Evolutionary conservation across 2,329 filamentous ascomycete species (phyloP).

Genomic region (Colletotrichum caudatum): DNA sequence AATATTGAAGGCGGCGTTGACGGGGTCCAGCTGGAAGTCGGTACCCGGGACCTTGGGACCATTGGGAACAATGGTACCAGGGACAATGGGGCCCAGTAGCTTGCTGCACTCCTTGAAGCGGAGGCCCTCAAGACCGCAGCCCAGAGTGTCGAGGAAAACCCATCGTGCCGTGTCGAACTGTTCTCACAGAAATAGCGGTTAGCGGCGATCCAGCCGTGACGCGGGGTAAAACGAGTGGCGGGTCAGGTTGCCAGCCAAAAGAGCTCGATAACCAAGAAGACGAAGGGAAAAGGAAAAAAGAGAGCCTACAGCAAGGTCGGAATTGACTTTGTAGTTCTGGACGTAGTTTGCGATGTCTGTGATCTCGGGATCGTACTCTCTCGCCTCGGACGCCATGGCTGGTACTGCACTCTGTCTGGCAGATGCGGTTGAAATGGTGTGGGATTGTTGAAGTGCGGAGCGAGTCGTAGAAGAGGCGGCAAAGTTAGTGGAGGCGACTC

Average conservation of each 20-base stretch:
- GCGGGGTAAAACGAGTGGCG: conserved; percentile 41
- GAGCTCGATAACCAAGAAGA: neutral
- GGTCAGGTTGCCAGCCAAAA: conserved; percentile 1
- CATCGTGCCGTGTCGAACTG: conserved; percentile 96
- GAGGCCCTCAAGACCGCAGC: conserved; percentile 95
- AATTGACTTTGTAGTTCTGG: conserved; percentile 90
- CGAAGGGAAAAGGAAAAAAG: conserved; percentile 42
- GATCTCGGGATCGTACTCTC: conserved; percentile 90
- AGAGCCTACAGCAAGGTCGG: conserved; percentile 86
- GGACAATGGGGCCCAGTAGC: conserved; percentile 90
- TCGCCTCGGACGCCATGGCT: conserved; percentile 61
- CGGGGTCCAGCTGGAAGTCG: conserved; percentile 91
- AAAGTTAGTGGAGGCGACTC: conserved; percentile 51
- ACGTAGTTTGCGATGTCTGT: conserved; percentile 95
- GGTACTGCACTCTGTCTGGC: conserved; percentile 62
- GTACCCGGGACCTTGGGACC: conserved; percentile 93
- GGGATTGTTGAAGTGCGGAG: conserved; percentile 51
- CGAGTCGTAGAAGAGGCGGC: conserved; percentile 48
- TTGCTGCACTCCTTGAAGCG: conserved; percentile 97
- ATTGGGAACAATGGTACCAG: conserved; percentile 91
- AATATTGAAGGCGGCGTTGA: conserved; percentile 98
- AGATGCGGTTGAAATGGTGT: conserved; percentile 64
- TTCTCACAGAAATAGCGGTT: conserved; percentile 44
- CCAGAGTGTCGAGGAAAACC: conserved; percentile 96
- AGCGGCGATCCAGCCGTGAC: conserved; percentile 43